Conservation (phyloP, 768 basidiomycete species). For the Amanita exitialis region DNA sequence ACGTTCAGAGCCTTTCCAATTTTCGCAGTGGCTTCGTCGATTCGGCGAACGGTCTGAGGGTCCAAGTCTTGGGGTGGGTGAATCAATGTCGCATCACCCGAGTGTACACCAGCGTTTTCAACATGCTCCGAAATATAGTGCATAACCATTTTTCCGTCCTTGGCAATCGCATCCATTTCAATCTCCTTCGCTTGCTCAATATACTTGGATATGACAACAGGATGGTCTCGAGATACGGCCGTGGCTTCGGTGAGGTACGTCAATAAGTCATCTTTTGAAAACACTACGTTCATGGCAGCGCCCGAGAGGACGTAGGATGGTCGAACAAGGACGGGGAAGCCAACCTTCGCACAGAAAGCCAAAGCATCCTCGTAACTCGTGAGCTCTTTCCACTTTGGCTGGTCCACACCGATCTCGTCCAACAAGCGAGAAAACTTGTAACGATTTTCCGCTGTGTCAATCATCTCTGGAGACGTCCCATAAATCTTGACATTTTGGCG, state of each 20-base stretch:
- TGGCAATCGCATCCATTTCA: conserved; percentile 98
- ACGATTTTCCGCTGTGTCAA: conserved; percentile 97
- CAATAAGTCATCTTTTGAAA: conserved; percentile 80
- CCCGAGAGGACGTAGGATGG: conserved; percentile 99
- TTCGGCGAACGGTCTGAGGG: conserved; percentile 90
- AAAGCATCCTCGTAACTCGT: conserved; percentile 84
- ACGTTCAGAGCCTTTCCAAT: conserved; percentile 97
- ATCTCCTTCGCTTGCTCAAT: conserved; percentile 99
- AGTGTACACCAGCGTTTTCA: conserved; percentile 98
- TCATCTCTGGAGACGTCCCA: conserved; percentile 98
- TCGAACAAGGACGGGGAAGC: conserved; percentile 92
- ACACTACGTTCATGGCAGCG: conserved; percentile 99
- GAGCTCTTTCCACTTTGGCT: conserved; percentile 95
- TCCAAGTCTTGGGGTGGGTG: conserved; percentile 98
- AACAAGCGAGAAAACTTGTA: conserved; percentile 99
- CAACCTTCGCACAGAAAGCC: conserved; percentile 85
- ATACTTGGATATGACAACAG: conserved; percentile 98
- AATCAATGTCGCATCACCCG: conserved; percentile 96
- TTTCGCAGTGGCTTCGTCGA: conserved; percentile 95
- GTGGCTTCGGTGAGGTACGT: conserved; percentile 93
- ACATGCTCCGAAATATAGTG: conserved; percentile 99
- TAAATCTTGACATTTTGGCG: conserved; percentile 98
- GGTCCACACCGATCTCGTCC: conserved; percentile 98
- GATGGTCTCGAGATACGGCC: conserved; percentile 81
- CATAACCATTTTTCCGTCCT: conserved; percentile 97